phyloP scores from a whole-genome alignment of 2,329 filamentous ascomycete species.

The Clonostachys solani region DNA sequence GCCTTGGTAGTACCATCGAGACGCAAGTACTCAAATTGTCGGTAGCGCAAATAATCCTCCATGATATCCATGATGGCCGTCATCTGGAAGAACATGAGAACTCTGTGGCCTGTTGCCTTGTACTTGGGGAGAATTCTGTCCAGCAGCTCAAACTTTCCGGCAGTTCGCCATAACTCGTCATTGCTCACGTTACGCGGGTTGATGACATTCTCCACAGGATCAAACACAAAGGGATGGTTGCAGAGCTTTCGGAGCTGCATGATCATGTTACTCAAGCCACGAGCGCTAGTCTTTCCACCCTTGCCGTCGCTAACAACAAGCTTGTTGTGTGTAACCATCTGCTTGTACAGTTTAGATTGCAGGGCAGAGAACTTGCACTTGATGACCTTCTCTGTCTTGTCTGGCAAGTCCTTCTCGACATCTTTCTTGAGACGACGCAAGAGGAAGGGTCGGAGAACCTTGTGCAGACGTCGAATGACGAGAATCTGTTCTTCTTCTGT shows the following conservation, averaged over 20 bases:
- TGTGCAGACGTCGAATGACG: slow-evolving; percentile 96
- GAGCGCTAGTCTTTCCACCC: slow-evolving; percentile 89
- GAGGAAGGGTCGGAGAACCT: slow-evolving; percentile 94
- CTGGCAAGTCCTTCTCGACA: slow-evolving; percentile 96
- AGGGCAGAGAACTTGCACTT: slow-evolving; percentile 98
- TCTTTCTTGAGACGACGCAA: slow-evolving; percentile 98
- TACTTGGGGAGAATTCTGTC: slow-evolving; percentile 95
- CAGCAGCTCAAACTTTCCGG: slow-evolving; percentile 94
- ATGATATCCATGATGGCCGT: slow-evolving; percentile 99
- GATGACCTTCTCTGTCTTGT: slow-evolving; percentile 99
- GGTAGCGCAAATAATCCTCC: slow-evolving; percentile 91
- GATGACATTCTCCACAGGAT: slow-evolving; percentile 97
- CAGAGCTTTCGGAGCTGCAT: slow-evolving; percentile 99
- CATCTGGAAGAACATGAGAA: slow-evolving; percentile 99
- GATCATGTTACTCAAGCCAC: slow-evolving; percentile 98
- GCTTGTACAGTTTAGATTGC: slow-evolving; percentile 92
- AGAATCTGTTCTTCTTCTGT: slow-evolving; percentile 99
- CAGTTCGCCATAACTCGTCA: slow-evolving; percentile 89
- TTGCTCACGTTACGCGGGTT: slow-evolving; percentile 87
- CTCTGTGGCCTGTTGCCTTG: slow-evolving; percentile 82
- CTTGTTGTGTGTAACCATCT: slow-evolving; percentile 93
- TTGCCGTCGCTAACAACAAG: slow-evolving; percentile 93
- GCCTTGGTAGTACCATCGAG: slow-evolving; percentile 96
- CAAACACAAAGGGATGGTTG: slow-evolving; percentile 98
- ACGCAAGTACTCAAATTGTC: slow-evolving; percentile 81